A percentile compares a stretch with the other conserved stretches of the same genome.
phyloP scores from a whole-genome alignment of 768 basidiomycete genomes.

The Cystofilobasidium bisporidii region DNA sequence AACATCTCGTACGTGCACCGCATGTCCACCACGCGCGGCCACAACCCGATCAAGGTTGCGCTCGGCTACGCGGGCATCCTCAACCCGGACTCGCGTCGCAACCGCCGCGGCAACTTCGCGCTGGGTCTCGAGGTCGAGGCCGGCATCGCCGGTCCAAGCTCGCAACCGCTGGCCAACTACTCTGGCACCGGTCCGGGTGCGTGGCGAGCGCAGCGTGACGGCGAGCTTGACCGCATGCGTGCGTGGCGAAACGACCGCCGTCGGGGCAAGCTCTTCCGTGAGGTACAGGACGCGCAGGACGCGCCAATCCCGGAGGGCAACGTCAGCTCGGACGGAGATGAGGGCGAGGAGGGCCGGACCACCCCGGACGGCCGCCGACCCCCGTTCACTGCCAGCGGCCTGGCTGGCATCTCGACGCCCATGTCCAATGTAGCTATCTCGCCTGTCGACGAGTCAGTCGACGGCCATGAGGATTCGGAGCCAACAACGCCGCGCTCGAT shows the following conservation, averaged over 20 bases:
- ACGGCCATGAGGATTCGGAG: background rate
- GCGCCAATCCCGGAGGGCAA: slow-evolving; percentile 11
- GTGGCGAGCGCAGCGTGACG: slow-evolving; percentile 44
- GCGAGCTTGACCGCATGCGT: slow-evolving; percentile 40
- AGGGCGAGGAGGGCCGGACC: slow-evolving; percentile 1
- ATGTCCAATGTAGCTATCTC: background rate
- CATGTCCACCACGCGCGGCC: slow-evolving; percentile 66
- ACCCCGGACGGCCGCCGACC: background rate
- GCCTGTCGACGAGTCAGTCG: background rate
- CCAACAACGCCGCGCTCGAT: background rate
- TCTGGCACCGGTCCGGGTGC: slow-evolving; percentile 13
- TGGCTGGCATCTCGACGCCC: background rate
- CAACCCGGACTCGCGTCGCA: slow-evolving; percentile 32
- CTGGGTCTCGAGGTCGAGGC: slow-evolving; percentile 18
- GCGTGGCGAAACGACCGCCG: slow-evolving; percentile 36
- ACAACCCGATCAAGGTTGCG: slow-evolving; percentile 62
- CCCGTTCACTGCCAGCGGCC: background rate
- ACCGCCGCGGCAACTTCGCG: slow-evolving; percentile 24
- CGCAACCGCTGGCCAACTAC: background rate
- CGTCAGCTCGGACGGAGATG: slow-evolving; percentile 1
- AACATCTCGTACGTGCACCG: slow-evolving; percentile 68
- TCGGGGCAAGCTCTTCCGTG: slow-evolving; percentile 26
- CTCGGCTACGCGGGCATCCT: slow-evolving; percentile 53
- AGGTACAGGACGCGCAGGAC: background rate
- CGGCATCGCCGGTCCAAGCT: background rate